phyloP scores from a whole-genome alignment of 768 basidiomycete species.

The Podaxis rugospora region DNA sequence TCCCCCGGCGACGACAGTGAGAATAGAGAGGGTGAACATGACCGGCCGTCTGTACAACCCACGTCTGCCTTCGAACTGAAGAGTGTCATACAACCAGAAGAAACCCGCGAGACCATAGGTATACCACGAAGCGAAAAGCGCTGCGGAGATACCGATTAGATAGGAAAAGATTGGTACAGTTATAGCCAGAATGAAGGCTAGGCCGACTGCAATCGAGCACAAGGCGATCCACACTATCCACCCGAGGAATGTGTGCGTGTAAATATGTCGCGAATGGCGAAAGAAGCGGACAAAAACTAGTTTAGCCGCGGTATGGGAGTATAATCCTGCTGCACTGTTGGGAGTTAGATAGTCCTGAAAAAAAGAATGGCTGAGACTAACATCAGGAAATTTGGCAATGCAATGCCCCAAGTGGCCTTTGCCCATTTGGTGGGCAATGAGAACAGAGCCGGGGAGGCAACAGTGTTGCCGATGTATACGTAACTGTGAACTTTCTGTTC shows the following conservation, averaged over 20 bases:
- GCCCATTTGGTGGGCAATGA: conserved; percentile 47
- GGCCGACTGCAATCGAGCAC: conserved; percentile 33
- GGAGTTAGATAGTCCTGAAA: background rate
- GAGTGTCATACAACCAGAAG: conserved; percentile 50
- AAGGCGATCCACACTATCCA: conserved; percentile 44
- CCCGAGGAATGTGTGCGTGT: conserved; percentile 36
- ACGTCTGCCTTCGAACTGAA: conserved; percentile 35
- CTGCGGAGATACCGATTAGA: conserved; percentile 47
- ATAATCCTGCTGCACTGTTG: conserved; percentile 40
- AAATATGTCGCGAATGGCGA: conserved; percentile 42
- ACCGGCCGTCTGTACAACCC: conserved; percentile 27
- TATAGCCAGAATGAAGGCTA: conserved; percentile 43
- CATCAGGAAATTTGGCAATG: conserved; percentile 49
- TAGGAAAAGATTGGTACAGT: conserved; percentile 54
- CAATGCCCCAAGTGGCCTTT: conserved; percentile 45
- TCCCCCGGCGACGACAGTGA: conserved; percentile 42
- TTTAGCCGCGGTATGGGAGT: conserved; percentile 49
- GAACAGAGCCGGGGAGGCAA: conserved; percentile 41
- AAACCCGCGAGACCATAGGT: conserved; percentile 51
- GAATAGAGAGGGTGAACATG: conserved; percentile 31
- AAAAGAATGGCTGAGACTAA: conserved; percentile 15
- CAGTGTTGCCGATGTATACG: conserved; percentile 41
- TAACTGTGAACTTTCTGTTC: conserved; percentile 24
- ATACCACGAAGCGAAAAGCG: conserved; percentile 57
- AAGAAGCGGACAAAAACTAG: conserved; percentile 49